A percentile compares a stretch with the other conserved stretches of the same genome.
phyloP scores from a whole-genome alignment of 352 stramenopile species.

The Phytopythium boreale region DNA sequence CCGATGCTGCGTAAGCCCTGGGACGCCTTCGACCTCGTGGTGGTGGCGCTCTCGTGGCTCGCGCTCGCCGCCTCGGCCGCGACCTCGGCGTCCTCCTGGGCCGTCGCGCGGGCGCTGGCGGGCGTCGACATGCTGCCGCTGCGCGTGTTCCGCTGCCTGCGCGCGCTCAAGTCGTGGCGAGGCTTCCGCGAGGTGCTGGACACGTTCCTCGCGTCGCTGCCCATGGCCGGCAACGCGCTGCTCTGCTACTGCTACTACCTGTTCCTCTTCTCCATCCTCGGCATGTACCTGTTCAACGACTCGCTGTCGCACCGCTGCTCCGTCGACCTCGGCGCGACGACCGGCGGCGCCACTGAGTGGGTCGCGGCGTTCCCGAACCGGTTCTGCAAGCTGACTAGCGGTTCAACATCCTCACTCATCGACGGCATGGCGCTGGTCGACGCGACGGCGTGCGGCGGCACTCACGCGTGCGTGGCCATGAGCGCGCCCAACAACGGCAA shows the following conservation, averaged over 20 bases:
- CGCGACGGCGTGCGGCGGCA: neutral
- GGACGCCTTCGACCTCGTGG: slow-evolving; percentile 64
- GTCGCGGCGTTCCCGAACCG: slow-evolving; percentile 42
- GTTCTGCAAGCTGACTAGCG: slow-evolving; percentile 45
- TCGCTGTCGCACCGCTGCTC: slow-evolving; percentile 75
- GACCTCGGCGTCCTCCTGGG: slow-evolving; percentile 8
- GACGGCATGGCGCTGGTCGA: slow-evolving; percentile 12
- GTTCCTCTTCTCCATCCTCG: slow-evolving; percentile 81
- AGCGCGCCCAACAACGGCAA: slow-evolving; percentile 63
- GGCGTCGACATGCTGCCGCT: slow-evolving; percentile 75
- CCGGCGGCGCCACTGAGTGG: slow-evolving; percentile 29
- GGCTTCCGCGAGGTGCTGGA: slow-evolving; percentile 79
- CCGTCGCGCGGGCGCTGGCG: slow-evolving; percentile 22
- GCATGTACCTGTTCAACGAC: slow-evolving; percentile 87
- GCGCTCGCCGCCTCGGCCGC: slow-evolving; percentile 27
- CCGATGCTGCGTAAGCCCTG: slow-evolving; percentile 61
- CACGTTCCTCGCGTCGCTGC: slow-evolving; percentile 66
- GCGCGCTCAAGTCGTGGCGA: slow-evolving; percentile 71
- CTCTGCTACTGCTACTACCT: slow-evolving; percentile 86
- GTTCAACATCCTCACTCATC: neutral
- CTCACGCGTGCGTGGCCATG: slow-evolving; percentile 58
- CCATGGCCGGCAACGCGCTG: slow-evolving; percentile 69
- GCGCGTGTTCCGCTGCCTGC: slow-evolving; percentile 65
- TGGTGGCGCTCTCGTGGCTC: slow-evolving; percentile 66
- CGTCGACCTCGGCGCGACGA: slow-evolving; percentile 24